Conservation (phyloP, 163 green algal species). For the Scenedesmus sp. region DNA sequence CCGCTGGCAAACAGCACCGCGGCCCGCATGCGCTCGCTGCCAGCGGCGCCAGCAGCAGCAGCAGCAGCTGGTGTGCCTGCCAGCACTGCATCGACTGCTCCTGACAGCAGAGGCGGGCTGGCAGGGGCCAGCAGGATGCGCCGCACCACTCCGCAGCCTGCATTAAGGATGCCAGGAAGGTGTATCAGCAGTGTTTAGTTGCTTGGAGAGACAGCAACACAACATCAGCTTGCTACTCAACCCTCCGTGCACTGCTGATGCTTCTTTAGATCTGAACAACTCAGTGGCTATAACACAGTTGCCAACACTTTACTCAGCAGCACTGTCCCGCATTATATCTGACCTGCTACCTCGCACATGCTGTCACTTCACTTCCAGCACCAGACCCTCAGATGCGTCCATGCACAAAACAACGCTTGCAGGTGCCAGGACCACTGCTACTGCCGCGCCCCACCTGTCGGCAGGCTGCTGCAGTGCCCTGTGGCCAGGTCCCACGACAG, state of each 20-base stretch:
- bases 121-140: conserved; percentile 61
- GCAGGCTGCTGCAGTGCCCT: conserved; percentile 52
- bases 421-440: not conserved
- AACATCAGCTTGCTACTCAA: too few relatives aligned
- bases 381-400: not conserved
- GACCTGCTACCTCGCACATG: too few relatives aligned
- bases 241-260: too few relatives aligned
- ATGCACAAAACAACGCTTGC: not conserved
- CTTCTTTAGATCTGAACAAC: too few relatives aligned
- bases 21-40: conserved; percentile 55
- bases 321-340: too few relatives aligned
- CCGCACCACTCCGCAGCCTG: conserved; percentile 60
- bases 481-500: conserved; percentile 63
- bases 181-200: not conserved
- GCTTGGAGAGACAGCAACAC: not conserved
- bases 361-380: too few relatives aligned
- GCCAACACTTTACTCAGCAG: too few relatives aligned
- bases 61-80: not conserved
- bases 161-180: not conserved
- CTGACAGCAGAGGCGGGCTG: not conserved
- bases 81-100: not conserved
- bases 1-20: conserved; percentile 73
- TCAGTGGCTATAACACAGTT: too few relatives aligned
- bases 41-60: conserved; percentile 6
- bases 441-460: conserved; percentile 49